Percentiles rank a stretch among this genome's conserved stretches.
phyloP scores from a whole-genome alignment of 2,329 filamentous ascomycete species.

The Aaosphaeria arxii region DNA sequence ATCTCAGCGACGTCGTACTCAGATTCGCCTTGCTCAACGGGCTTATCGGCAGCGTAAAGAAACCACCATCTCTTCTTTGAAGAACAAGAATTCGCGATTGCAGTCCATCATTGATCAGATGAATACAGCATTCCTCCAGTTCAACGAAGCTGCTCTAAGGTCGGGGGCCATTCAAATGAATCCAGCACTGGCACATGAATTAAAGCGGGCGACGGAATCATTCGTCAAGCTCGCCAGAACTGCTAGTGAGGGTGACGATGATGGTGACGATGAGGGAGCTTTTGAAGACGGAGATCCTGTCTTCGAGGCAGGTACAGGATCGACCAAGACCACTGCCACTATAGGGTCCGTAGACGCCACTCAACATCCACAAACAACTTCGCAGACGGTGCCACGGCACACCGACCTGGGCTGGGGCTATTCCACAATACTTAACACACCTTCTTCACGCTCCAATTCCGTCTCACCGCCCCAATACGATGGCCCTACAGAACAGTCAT shows the following conservation, averaged over 20 bases:
- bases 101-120: slow-evolving; percentile 69
- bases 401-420: slow-evolving; percentile 27
- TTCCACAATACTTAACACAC: slow-evolving; percentile 2
- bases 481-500: neutral
- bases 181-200: slow-evolving; percentile 56
- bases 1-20: slow-evolving; percentile 70
- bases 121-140: slow-evolving; percentile 65
- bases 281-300: slow-evolving; percentile 32
- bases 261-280: slow-evolving; percentile 22
- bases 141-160: slow-evolving; percentile 61
- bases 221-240: slow-evolving; percentile 56
- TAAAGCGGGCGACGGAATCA: slow-evolving; percentile 56
- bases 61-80: slow-evolving; percentile 70
- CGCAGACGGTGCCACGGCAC: neutral
- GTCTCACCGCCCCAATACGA: neutral
- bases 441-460: neutral
- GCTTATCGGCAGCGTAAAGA: slow-evolving; percentile 86
- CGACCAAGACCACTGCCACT: slow-evolving; percentile 2
- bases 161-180: slow-evolving; percentile 58
- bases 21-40: slow-evolving; percentile 82
- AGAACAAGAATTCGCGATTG: slow-evolving; percentile 67
- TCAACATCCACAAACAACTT: neutral
- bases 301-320: slow-evolving; percentile 6
- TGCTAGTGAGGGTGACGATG: slow-evolving; percentile 36
- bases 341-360: slow-evolving; percentile 4